These are phyloP conservation scores for Neopestalotiopsis clavispora DNA, from an alignment of 2,329 filamentous ascomycete genomes.

Conservation along the genomic window DNA sequence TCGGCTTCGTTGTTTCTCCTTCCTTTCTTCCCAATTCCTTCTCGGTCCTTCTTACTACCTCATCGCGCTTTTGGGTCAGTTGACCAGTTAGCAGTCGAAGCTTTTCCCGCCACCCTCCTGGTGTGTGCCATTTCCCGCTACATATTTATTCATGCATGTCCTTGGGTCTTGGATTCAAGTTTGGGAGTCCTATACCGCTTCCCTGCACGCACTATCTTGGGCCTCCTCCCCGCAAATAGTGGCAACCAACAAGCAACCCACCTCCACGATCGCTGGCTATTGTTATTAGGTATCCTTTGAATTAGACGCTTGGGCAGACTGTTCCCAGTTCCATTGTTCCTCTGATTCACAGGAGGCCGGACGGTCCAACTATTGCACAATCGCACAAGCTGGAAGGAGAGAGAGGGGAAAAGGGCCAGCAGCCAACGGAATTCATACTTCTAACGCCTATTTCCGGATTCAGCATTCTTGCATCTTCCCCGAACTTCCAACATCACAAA, in stretches of 20 bases:
- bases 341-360: slow-evolving; percentile 14
- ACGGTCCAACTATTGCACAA: slow-evolving; percentile 14
- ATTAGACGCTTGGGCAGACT: background rate
- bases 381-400: slow-evolving; percentile 1
- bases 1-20: slow-evolving; percentile 17
- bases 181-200: slow-evolving; percentile 13
- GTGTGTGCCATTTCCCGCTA: background rate
- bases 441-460: slow-evolving; percentile 17
- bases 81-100: background rate
- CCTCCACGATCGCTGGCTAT: slow-evolving; percentile 14
- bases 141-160: slow-evolving; percentile 14
- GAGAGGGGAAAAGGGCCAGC: background rate
- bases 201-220: background rate
- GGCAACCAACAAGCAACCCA: slow-evolving; percentile 13
- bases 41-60: background rate
- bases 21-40: slow-evolving; percentile 9
- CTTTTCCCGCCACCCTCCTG: slow-evolving; percentile 4
- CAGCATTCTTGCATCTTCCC: slow-evolving; percentile 15
- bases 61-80: slow-evolving; percentile 1
- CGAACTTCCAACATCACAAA: slow-evolving; percentile 15
- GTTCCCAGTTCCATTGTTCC: slow-evolving; percentile 11
- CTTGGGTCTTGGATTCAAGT: slow-evolving; percentile 5
- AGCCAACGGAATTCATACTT: slow-evolving; percentile 11
- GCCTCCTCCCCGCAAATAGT: slow-evolving; percentile 24
- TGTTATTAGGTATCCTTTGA: slow-evolving; percentile 5